These are phyloP conservation scores for Neoascochyta sp. DNA, from an alignment of 2,329 filamentous ascomycete genomes.

Conservation along the genomic window DNA sequence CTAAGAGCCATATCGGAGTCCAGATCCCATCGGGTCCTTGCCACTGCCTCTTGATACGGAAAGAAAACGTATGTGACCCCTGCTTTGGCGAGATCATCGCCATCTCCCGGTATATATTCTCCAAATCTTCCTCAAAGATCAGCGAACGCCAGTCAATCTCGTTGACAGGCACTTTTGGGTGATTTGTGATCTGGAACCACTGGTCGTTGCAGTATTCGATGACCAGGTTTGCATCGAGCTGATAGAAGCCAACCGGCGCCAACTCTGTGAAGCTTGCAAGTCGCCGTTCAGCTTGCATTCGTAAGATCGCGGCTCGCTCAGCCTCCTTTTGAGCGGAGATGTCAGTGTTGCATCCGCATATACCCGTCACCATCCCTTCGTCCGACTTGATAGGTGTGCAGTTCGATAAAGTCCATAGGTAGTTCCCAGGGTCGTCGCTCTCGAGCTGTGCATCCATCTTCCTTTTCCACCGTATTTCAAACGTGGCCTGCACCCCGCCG, in stretches of 20 bases:
- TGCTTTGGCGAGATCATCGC: slow-evolving; percentile 1
- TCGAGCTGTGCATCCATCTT: neutral
- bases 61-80: slow-evolving; percentile 7
- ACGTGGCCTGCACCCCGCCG: slow-evolving; percentile 16
- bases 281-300: slow-evolving; percentile 15
- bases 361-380: slow-evolving; percentile 13
- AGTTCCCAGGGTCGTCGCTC: slow-evolving; percentile 1
- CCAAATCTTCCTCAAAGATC: slow-evolving; percentile 5
- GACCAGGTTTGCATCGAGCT: slow-evolving; percentile 11
- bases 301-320: slow-evolving; percentile 8
- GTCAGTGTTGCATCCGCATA: slow-evolving; percentile 23
- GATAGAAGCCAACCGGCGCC: slow-evolving; percentile 10
- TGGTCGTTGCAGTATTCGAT: slow-evolving; percentile 20
- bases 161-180: slow-evolving; percentile 7
- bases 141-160: slow-evolving; percentile 4
- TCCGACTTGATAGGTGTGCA: slow-evolving; percentile 19
- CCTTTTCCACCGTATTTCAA: slow-evolving; percentile 27
- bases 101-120: slow-evolving; percentile 1
- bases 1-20: slow-evolving; percentile 12
- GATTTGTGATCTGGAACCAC: slow-evolving; percentile 15
- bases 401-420: slow-evolving; percentile 18
- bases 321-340: slow-evolving; percentile 24
- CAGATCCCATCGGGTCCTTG: slow-evolving; percentile 10
- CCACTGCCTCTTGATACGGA: slow-evolving; percentile 15
- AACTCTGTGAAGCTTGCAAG: slow-evolving; percentile 13